Evolutionary conservation across 2,329 filamentous ascomycete species (phyloP).

Genomic region (Orbilia oligospora): DNA sequence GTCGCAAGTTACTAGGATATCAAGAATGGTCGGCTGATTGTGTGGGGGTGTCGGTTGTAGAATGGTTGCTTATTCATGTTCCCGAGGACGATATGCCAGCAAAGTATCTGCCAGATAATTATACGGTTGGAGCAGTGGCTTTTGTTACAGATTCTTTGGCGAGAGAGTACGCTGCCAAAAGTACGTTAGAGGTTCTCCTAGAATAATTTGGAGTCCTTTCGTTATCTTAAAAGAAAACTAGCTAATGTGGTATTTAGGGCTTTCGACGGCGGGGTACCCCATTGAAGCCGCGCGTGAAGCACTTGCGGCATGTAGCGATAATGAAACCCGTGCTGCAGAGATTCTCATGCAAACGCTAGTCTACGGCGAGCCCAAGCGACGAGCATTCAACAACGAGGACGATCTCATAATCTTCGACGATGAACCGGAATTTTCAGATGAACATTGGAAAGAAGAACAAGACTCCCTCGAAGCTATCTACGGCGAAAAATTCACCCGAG

Average conservation of each 20-base stretch:
- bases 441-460: conserved; percentile 87
- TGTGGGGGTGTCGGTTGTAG: conserved; percentile 65
- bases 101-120: conserved; percentile 92
- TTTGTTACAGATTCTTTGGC: conserved; percentile 69
- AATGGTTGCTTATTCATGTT: conserved; percentile 97
- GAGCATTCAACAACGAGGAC: conserved; percentile 67
- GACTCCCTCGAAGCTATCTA: conserved; percentile 88
- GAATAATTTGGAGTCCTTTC: no score
- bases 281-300: conserved; percentile 84
- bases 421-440: conserved; percentile 64
- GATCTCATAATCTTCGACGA: conserved; percentile 65
- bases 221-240: background rate
- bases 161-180: conserved; percentile 63
- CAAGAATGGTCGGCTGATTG: conserved; percentile 34
- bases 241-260: conserved; percentile 15
- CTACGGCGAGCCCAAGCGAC: conserved; percentile 48
- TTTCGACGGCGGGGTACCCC: conserved; percentile 79
- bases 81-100: conserved; percentile 95
- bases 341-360: conserved; percentile 81
- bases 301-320: conserved; percentile 77
- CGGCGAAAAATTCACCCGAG: conserved; percentile 77
- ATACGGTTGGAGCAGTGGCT: conserved; percentile 87
- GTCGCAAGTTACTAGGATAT: conserved; percentile 16
- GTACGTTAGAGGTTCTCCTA: no score
- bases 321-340: conserved; percentile 84